Conservation (phyloP, 768 basidiomycete genomes). For the Termitomyces sp. region DNA sequence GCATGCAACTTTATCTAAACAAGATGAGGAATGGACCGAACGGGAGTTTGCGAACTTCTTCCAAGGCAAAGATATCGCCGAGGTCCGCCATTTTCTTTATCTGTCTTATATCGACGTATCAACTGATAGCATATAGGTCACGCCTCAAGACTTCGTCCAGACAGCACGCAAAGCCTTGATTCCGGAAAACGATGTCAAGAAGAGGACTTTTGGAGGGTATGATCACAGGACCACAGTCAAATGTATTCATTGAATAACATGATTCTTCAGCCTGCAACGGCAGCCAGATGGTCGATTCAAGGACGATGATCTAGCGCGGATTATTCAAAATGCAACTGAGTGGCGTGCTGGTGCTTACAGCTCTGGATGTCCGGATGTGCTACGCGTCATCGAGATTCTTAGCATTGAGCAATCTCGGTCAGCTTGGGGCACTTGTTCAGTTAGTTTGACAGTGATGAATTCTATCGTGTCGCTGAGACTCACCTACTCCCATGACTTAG, state of each 20-base stretch:
- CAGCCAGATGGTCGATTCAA: conserved; percentile 47
- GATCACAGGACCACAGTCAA: conserved; percentile 7
- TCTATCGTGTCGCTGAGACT: not conserved
- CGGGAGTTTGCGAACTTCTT: conserved; percentile 39
- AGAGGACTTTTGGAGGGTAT: conserved; percentile 54
- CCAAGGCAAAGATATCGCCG: conserved; percentile 29
- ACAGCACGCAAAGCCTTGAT: conserved; percentile 24
- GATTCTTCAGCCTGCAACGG: conserved; percentile 40
- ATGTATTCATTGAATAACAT: not conserved
- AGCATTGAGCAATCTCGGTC: conserved; percentile 59
- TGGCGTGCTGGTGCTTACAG: conserved; percentile 55
- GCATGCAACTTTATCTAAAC: conserved; percentile 55
- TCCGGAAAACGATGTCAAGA: conserved; percentile 28
- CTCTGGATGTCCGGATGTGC: conserved; percentile 62
- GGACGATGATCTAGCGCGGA: conserved; percentile 55
- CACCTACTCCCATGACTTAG: conserved; percentile 19
- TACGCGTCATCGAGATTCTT: conserved; percentile 65
- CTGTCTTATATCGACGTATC: not conserved
- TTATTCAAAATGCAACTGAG: conserved; percentile 59
- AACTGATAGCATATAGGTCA: conserved; percentile 16
- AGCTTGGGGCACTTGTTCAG: conserved; percentile 67
- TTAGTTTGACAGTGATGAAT: conserved; percentile 22
- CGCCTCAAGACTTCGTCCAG: conserved; percentile 29
- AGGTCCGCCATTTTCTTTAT: conserved; percentile 22
- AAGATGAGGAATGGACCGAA: conserved; percentile 53